phyloP scores from a whole-genome alignment of 2,329 filamentous ascomycete genomes.

The Zasmidium cellare region DNA sequence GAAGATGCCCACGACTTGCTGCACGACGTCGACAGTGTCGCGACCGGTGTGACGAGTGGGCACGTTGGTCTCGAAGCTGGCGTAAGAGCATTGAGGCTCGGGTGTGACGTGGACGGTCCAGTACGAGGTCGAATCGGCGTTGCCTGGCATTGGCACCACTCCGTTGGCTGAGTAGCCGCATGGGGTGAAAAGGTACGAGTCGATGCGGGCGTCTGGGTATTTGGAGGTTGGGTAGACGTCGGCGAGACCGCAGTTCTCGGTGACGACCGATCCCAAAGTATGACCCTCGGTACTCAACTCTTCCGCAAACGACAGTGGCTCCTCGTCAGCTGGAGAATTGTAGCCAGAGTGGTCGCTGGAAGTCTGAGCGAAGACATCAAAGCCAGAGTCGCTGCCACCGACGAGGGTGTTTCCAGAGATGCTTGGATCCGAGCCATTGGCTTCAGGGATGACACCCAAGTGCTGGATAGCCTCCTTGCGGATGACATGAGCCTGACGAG shows the following conservation, averaged over 20 bases:
- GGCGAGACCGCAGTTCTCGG: conserved; percentile 83
- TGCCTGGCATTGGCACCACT: conserved; percentile 75
- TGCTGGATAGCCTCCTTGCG: conserved; percentile 61
- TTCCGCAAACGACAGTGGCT: conserved; percentile 59
- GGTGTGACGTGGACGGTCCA: conserved; percentile 98
- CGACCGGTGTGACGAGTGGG: conserved; percentile 83
- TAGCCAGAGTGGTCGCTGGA: conserved; percentile 63
- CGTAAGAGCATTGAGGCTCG: conserved; percentile 94
- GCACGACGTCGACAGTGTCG: conserved; percentile 84
- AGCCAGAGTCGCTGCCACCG: conserved; percentile 49
- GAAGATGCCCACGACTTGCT: conserved; percentile 95
- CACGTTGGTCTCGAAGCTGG: conserved; percentile 97
- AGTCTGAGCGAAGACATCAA: conserved; percentile 81
- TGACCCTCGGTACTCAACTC: conserved; percentile 91
- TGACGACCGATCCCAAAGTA: conserved; percentile 86
- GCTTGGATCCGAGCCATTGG: conserved; percentile 40
- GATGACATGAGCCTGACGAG: conserved; percentile 65
- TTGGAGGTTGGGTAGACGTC: conserved; percentile 82
- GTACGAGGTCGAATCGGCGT: conserved; percentile 66
- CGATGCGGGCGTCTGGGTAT: conserved; percentile 90
- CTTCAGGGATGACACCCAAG: conserved; percentile 60
- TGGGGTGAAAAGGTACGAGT: conserved; percentile 93
- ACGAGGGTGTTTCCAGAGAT: conserved; percentile 37
- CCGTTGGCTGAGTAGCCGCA: conserved; percentile 98
- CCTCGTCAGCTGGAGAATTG: conserved; percentile 52